Base-by-base conservation (phyloP, 2,329 filamentous ascomycete species). In the Claviceps arundinis region DNA sequence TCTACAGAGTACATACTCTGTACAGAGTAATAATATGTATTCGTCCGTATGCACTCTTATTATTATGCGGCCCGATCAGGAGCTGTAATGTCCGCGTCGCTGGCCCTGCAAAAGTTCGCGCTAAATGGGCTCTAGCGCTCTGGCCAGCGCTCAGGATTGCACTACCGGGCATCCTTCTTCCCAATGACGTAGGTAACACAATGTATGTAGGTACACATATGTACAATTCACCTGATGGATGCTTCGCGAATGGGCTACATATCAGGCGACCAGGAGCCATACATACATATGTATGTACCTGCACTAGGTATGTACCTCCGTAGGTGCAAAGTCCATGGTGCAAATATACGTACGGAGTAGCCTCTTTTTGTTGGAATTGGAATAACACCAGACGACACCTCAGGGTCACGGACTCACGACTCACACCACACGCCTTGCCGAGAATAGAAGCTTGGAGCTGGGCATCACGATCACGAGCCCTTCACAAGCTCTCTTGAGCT, bases 41-140 rank as follows among this genome's bases (percentile, higher is more conserved):
- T 34, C 3, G 30, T 11, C 30, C 30, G 30, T 11, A 34, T 34
- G 34, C 19, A 19, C 17, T 40, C 11, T 40, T 2, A 34, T 38
- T 34, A 34, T 38, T 17, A 17, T 24, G 24, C 45, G n/a, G 17
- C 34, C 41, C 22, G 9, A 22, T 24, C 45, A n/a, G 16, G 43
- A 34, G 30, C 30, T 42, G 37, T 47, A 41, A 48, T 38, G 47
- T 47, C 24, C 26, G 34, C 26, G 19, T 47, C 47, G 44, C 41
- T 37, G 16, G 37, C 52, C 54, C 52, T 51, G 55, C 53, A 55
- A 56, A 51, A 55, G 48, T 51, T 55, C 46, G 37, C 50, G 48
- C 55, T 53, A 56, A 56, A 43, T 47, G 17, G 37, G 30, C 46
- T 41, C 52, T 24, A 45, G 45, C 13, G 51, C 47, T 50, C 52